A percentile compares a stretch with the other conserved stretches of the same genome.
Conservation (phyloP, 306 rosid species). For the Urtica urens region DNA sequence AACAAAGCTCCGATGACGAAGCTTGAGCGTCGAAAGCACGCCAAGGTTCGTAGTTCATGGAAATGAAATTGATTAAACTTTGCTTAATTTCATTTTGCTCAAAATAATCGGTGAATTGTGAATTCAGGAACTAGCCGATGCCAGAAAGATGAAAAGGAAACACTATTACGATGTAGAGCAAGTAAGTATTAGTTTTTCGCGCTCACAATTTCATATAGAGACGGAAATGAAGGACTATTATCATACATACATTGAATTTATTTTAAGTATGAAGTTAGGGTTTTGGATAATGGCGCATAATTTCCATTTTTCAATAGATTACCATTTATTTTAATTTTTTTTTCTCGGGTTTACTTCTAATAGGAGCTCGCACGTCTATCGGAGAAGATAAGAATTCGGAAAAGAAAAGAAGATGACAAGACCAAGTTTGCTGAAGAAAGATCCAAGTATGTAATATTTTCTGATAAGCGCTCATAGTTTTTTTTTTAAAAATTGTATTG, state of each 20-base stretch:
- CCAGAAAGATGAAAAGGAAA: constrained; percentile 86
- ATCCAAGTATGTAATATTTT: constrained; percentile 11
- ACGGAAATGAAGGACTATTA: too few relatives aligned
- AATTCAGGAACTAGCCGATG: constrained; percentile 67
- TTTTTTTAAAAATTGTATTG: background rate
- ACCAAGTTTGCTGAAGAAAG: constrained; percentile 39
- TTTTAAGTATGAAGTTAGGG: too few relatives aligned
- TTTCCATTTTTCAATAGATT: too few relatives aligned
- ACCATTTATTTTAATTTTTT: background rate
- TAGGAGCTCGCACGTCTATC: constrained; percentile 86
- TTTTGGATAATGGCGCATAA: too few relatives aligned
- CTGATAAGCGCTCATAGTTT: too few relatives aligned
- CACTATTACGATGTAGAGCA: constrained; percentile 66
- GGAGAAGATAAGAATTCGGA: constrained; percentile 85
- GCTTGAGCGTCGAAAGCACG: constrained; percentile 55
- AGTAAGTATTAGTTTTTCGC: constrained; percentile 31
- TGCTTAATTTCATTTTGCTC: background rate
- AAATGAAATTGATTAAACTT: background rate
- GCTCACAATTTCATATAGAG: too few relatives aligned
- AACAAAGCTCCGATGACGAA: constrained; percentile 28
- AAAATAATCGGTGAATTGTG: background rate
- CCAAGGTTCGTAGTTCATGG: constrained; percentile 41
- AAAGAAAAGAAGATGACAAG: constrained; percentile 66
- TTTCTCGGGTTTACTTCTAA: background rate
- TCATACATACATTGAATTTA: too few relatives aligned